Percentiles rank a stretch among this genome's conserved stretches.
phyloP scores from a whole-genome alignment of 225 moss, liverwort and hornwort species.

The Climacium dendroides region DNA sequence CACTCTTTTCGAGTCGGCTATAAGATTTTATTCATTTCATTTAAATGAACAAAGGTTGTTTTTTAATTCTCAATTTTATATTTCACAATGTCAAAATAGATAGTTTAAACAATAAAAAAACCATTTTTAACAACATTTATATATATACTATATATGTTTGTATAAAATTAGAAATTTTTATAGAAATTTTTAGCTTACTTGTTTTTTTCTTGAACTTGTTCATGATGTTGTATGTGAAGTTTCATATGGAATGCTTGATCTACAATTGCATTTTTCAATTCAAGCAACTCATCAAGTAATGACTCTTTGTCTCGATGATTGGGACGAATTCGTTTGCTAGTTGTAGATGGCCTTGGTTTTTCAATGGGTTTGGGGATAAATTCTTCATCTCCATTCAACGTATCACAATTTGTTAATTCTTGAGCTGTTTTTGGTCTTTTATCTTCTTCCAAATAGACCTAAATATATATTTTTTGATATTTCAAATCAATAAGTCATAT shows the following conservation, averaged over 20 bases:
- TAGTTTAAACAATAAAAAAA: neutral
- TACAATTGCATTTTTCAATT: constrained; percentile 15
- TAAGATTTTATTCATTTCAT: neutral
- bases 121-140: neutral
- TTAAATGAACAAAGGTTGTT: neutral
- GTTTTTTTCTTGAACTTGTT: constrained; percentile 17
- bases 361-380: neutral
- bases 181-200: neutral
- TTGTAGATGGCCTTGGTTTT: constrained; percentile 2
- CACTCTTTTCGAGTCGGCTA: constrained; percentile 4
- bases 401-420: neutral
- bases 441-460: neutral
- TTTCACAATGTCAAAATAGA: neutral
- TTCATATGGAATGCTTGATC: constrained; percentile 33
- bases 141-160: neutral
- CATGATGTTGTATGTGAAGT: constrained; percentile 24
- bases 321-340: neutral
- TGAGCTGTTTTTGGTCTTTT: neutral
- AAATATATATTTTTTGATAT: neutral
- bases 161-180: neutral
- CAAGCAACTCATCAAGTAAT: constrained; percentile 31
- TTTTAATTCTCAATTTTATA: neutral
- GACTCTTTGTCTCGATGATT: constrained; percentile 29
- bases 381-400: neutral
- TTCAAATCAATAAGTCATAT: neutral